These are phyloP conservation scores for Neofusicoccum kwambonambiense DNA, from an alignment of 2,329 filamentous ascomycete genomes.

Conservation along the genomic window DNA sequence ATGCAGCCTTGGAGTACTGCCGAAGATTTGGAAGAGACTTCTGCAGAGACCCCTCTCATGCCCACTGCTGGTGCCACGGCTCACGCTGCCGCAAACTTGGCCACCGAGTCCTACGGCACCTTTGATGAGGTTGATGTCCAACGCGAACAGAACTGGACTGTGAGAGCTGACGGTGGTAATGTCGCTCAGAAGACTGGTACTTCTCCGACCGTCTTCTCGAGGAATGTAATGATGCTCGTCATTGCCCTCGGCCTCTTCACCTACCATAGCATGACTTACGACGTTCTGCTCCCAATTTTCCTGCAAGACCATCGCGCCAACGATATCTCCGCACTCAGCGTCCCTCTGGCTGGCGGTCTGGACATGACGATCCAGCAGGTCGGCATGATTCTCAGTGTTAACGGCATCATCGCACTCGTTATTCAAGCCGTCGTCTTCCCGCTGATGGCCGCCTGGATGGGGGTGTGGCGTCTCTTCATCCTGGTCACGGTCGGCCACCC, in stretches of 20 bases:
- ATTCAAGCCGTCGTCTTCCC: slow-evolving; percentile 73
- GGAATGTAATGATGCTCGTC: slow-evolving; percentile 70
- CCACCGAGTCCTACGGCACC: slow-evolving; percentile 77
- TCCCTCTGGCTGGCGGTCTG: slow-evolving; percentile 57
- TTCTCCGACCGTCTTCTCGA: slow-evolving; percentile 23
- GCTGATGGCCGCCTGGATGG: slow-evolving; percentile 60
- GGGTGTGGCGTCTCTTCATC: slow-evolving; percentile 67
- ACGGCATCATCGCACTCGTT: slow-evolving; percentile 69
- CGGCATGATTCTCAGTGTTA: slow-evolving; percentile 66
- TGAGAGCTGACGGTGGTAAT: slow-evolving; percentile 47
- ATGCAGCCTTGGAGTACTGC: slow-evolving; percentile 58
- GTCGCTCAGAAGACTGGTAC: slow-evolving; percentile 36
- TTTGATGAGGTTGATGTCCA: slow-evolving; percentile 60
- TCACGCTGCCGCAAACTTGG: slow-evolving; percentile 69
- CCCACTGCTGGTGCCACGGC: slow-evolving; percentile 73
- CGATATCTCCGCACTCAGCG: slow-evolving; percentile 30
- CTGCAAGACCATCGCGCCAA: slow-evolving; percentile 69
- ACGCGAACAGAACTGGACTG: slow-evolving; percentile 53
- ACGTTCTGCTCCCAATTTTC: slow-evolving; percentile 89
- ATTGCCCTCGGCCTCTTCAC: slow-evolving; percentile 86
- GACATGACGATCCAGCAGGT: slow-evolving; percentile 66
- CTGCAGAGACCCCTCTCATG: slow-evolving; percentile 71
- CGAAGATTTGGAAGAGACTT: slow-evolving; percentile 39
- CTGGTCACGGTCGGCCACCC: slow-evolving; percentile 66
- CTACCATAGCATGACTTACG: slow-evolving; percentile 93